Conservation (phyloP, 805 yeast genomes). For the Lachancea sp. region DNA sequence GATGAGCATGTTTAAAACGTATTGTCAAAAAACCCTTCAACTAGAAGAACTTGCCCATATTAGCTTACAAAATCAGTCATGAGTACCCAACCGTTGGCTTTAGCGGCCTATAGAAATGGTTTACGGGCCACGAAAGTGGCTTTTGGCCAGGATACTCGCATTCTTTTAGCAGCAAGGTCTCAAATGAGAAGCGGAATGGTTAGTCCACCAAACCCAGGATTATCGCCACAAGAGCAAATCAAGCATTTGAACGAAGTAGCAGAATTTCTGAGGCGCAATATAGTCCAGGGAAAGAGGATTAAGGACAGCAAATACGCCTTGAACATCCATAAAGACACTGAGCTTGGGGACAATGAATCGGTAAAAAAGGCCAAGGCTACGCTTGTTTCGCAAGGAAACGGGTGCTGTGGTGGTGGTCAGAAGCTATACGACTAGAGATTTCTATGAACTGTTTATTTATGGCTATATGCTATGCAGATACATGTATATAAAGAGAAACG, state of each 20-base stretch:
- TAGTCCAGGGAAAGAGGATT: conserved; percentile 74
- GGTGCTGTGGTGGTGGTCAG: conserved; percentile 51
- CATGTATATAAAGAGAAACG: background rate
- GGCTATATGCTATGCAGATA: background rate
- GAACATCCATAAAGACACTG: conserved; percentile 74
- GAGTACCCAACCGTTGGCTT: conserved; percentile 21
- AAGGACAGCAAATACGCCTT: conserved; percentile 34
- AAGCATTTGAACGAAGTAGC: conserved; percentile 65
- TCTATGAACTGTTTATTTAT: background rate
- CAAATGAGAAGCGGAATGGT: conserved; percentile 48
- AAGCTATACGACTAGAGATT: conserved; percentile 11
- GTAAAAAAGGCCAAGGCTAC: conserved; percentile 47
- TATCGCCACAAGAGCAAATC: conserved; percentile 44
- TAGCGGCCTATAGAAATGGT: conserved; percentile 58
- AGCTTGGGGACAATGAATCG: conserved; percentile 84
- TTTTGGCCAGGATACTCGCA: conserved; percentile 40
- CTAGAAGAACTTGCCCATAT: too few relatives aligned
- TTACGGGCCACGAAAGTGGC: conserved; percentile 60
- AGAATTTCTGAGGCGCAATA: conserved; percentile 56
- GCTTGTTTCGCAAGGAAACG: conserved; percentile 46
- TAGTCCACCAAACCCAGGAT: conserved; percentile 42
- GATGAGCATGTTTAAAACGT: too few relatives aligned
- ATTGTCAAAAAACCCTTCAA: too few relatives aligned
- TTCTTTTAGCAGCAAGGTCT: conserved; percentile 53
- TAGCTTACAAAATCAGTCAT: background rate